phyloP scores from a whole-genome alignment of 441 rosid species.

The Corymbia citriodora region DNA sequence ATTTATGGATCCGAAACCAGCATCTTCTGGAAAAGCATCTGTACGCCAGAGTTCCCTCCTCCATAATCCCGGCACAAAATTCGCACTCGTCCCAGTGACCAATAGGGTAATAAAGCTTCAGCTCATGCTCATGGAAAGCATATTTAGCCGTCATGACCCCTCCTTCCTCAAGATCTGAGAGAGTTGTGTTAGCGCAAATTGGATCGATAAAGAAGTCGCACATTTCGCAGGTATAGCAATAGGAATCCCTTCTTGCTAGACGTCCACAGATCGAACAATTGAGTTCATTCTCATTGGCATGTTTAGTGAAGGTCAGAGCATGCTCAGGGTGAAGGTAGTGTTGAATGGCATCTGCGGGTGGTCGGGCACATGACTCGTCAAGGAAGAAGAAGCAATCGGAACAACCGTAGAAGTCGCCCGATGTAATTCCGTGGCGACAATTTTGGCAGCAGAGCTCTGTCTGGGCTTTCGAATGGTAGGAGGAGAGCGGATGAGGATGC shows the following conservation, averaged over 20 bases:
- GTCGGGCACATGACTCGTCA: not conserved
- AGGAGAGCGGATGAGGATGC: not conserved
- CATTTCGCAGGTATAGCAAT: not conserved
- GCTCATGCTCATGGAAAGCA: no score
- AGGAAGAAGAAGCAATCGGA: not conserved
- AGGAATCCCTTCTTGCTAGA: not conserved
- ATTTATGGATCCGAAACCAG: not conserved
- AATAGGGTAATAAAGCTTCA: no score
- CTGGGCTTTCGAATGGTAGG: not conserved
- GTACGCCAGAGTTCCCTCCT: not conserved
- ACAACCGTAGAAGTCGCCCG: not conserved
- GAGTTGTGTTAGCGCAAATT: fast-evolving
- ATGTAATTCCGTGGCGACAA: fast-evolving
- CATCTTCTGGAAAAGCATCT: not conserved
- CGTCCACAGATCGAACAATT: no score
- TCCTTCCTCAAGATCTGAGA: not conserved
- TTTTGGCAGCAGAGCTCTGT: not conserved
- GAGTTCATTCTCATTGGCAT: not conserved
- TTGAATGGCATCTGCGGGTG: not conserved
- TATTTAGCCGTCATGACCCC: no score
- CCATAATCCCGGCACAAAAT: no score
- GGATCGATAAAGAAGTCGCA: fast-evolving
- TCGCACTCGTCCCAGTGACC: no score
- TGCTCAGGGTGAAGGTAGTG: not conserved
- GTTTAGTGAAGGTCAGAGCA: not conserved